Evolutionary conservation across 192 early-diverging fungal genomes (phyloP).

Genomic region (Dissophora globulifera): DNA sequence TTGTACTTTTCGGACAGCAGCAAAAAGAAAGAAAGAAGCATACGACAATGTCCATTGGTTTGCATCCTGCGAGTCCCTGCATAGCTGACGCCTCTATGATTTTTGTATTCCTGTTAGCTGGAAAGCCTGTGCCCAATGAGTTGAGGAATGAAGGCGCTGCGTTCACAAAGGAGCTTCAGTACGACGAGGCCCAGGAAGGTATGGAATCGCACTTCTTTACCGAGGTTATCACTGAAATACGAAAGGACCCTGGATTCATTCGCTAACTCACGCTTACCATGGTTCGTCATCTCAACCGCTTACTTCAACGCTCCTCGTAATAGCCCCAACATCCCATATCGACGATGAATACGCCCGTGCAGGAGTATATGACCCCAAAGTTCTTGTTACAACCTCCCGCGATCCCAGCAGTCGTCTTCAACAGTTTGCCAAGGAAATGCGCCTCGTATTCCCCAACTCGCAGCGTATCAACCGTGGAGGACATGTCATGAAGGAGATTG

Average conservation of each 20-base stretch:
- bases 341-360: constrained; percentile 98
- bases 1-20: neutral
- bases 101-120: too few relatives aligned
- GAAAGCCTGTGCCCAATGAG: constrained; percentile 89
- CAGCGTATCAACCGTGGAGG: constrained; percentile 98
- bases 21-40: too few relatives aligned
- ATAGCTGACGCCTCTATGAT: too few relatives aligned
- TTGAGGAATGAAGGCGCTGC: constrained; percentile 79
- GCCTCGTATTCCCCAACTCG: constrained; percentile 93
- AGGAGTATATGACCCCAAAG: constrained; percentile 93
- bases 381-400: constrained; percentile 95
- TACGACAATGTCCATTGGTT: too few relatives aligned
- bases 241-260: too few relatives aligned
- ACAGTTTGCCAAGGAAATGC: constrained; percentile 98
- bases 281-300: too few relatives aligned
- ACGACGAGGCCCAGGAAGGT: constrained; percentile 90
- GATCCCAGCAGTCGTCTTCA: constrained; percentile 92
- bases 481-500: constrained; percentile 95
- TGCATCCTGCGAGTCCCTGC: too few relatives aligned
- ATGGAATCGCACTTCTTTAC: too few relatives aligned
- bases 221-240: too few relatives aligned
- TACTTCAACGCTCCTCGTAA: too few relatives aligned
- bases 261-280: too few relatives aligned
- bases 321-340: constrained; percentile 79
- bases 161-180: constrained; percentile 82